phyloP scores from a whole-genome alignment of 805 yeast genomes.

The Zygosaccharomyces rouxii region DNA sequence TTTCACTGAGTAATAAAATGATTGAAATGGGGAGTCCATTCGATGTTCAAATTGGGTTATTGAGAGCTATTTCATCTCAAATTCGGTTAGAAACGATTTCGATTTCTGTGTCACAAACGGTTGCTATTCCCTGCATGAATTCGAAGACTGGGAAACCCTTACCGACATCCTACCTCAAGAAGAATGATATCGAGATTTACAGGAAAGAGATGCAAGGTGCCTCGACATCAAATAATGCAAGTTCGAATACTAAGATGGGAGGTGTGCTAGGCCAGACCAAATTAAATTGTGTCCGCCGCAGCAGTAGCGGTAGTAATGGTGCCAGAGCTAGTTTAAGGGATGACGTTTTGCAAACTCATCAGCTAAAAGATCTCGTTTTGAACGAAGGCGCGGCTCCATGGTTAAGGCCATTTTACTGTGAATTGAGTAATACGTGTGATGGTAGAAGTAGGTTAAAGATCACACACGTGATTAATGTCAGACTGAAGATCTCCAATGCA shows the following conservation, averaged over 20 bases:
- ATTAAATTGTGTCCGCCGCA: conserved; percentile 1
- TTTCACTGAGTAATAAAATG: conserved; percentile 13
- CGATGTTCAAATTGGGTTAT: conserved; percentile 9
- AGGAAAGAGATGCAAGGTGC: conserved; percentile 3
- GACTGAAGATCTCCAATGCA: conserved; percentile 5
- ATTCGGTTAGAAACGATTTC: conserved; percentile 7
- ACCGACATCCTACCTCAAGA: conserved; percentile 13
- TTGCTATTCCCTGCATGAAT: conserved; percentile 18
- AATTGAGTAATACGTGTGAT: conserved; percentile 9
- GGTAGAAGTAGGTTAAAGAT: conserved; percentile 17
- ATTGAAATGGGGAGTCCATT: conserved; percentile 17
- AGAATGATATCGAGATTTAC: conserved; percentile 12
- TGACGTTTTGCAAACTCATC: not conserved
- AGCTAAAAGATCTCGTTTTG: not conserved
- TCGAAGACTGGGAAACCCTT: conserved; percentile 6
- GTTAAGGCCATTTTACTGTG: conserved; percentile 20
- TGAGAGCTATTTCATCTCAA: conserved; percentile 3
- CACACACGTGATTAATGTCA: conserved; percentile 15
- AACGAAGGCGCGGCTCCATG: conserved; percentile 1
- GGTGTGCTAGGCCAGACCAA: too few species aligned
- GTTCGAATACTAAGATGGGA: too few species aligned
- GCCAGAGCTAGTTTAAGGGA: not conserved
- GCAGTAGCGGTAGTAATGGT: conserved; percentile 1
- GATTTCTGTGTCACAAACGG: conserved; percentile 13
- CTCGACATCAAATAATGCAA: conserved; percentile 9